Evolutionary conservation across 192 early-diverging fungal genomes (phyloP), one percentile per base, ranked within the genome.

Genomic region (Rhizophagus sp.): DNA sequence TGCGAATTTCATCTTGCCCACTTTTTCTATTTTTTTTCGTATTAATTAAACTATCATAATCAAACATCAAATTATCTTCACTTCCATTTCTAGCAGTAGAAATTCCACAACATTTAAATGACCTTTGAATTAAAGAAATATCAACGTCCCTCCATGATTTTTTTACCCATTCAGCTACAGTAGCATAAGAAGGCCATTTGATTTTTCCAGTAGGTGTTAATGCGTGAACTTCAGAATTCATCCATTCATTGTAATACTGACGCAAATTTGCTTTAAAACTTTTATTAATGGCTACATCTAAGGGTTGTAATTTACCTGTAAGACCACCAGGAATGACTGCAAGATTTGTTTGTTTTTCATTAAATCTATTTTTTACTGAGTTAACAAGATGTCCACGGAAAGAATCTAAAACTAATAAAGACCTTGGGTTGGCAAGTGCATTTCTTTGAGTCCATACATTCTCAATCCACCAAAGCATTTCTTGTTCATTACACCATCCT

Each of bases 31-130:
- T 67, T 15, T 30, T 67, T 22, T 57, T 36, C 25, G 17, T 75
- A 75, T 62, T 30, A n/a, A 75, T 2, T 75, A 75, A 0, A 3
- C 27, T 62, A 34, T 75, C 30, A 75, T 75, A 75, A 62, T 75
- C 57, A 63, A 75, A 75, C 19, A 75, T 30, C 27, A 30, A 30
- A 30, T 30, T 30, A 30, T 30, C 27, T 30, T 30, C 27, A 30
- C 27, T 30, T 30, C 27, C 1, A 30, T 30, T 1, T 30, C 27
- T 30, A 30, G 1, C 27, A 30, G 27, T 30, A 30, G 27, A 30
- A 30, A 30, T 30, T 30, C 1, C 27, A 1, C 27, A 30, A 52
- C 57, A 22, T 36, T 30, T 75, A n/a, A 36, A 36, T 2, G 34
- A 36, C 34, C 34, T 36, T 36, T 36, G 6, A 36, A 63, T 62